These are phyloP conservation scores for Aegilops umbellulata DNA, from an alignment of 176 grass and related monocot species.

Conservation along the genomic window DNA sequence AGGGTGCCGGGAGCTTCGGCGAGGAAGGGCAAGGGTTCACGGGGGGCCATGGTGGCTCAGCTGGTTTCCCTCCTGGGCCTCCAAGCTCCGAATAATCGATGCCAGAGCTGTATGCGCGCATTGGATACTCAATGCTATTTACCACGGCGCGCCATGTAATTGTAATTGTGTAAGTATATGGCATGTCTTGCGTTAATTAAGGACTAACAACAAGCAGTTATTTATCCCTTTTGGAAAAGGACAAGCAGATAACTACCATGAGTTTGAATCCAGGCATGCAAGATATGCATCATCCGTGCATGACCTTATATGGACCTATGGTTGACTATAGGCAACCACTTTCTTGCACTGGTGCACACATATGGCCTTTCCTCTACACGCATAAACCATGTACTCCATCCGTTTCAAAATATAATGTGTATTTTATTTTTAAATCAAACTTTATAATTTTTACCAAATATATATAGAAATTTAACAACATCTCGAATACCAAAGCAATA, in stretches of 20 bases:
- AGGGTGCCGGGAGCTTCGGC: constrained; percentile 38
- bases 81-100: constrained; percentile 45
- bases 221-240: not conserved
- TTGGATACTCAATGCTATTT: not conserved
- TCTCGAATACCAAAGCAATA: too few relatives aligned
- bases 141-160: not conserved
- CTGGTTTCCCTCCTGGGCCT: constrained; percentile 44
- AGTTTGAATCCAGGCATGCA: not conserved
- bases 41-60: constrained; percentile 30
- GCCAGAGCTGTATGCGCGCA: not conserved
- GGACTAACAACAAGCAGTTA: constrained; percentile 3
- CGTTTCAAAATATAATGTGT: too few relatives aligned
- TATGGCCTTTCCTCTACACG: not conserved
- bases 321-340: not conserved
- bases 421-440: too few relatives aligned
- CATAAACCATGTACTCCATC: too few relatives aligned
- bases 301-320: too few relatives aligned
- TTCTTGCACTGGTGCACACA: not conserved
- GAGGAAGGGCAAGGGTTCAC: constrained; percentile 57
- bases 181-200: not conserved
- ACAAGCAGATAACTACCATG: not conserved
- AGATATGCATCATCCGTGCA: not conserved
- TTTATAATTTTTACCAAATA: too few relatives aligned
- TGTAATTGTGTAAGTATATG: not conserved
- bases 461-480: too few relatives aligned